Evolutionary conservation across 2,329 filamentous ascomycete genomes (phyloP), one percentile per base, ranked within the genome.

Genomic region (Ophiostoma tasmaniense): DNA sequence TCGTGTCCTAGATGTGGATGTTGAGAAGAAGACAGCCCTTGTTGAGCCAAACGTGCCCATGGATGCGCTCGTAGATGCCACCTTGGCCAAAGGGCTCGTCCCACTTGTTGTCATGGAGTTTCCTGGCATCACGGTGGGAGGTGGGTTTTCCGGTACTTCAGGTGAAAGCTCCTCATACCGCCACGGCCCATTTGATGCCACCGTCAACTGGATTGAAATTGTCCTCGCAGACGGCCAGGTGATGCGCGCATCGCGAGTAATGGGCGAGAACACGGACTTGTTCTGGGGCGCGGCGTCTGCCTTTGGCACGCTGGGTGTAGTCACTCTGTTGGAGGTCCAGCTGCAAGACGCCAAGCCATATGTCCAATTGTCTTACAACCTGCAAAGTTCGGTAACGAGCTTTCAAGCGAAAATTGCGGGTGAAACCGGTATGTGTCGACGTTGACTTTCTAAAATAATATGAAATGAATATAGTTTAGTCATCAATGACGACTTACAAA

Each of bases 1-100:
- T 72, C 82, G 85, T 76, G 84, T 93, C 20, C 79, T 93, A 11
- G 77, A 80, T 10, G 79, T 93, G 64, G 84, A 92, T 74, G 76
- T 73, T 0, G 73, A 78, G 1, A 76, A 75, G 6, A 83, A 81
- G 71, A 88, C 84, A 3, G 89, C 84, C 0, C 35, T 86, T 0
- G 88, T 90, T 0, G 88, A 91, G 74, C 87, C 88, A 0, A 91
- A 90, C 72, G 88, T 91, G 3, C 81, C 87, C 0, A 90, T 91
- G 87, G 87, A 89, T 70, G 78, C 79, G 0, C 80, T 91, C 1
- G 83, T 90, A 0, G 81, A 84, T 67, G 85, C 82, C 1, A 87
- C 87, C 0, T 73, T 88, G 64, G 76, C 78, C 4, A 74, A 85
- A 66, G 84, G 84, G 0, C 78, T 90, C 0, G 77, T 91, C 0